Evolutionary conservation across 75 land plant species (phyloP), one percentile per base, ranked within the genome.

Genomic region (Selaginella moellendorffii): DNA sequence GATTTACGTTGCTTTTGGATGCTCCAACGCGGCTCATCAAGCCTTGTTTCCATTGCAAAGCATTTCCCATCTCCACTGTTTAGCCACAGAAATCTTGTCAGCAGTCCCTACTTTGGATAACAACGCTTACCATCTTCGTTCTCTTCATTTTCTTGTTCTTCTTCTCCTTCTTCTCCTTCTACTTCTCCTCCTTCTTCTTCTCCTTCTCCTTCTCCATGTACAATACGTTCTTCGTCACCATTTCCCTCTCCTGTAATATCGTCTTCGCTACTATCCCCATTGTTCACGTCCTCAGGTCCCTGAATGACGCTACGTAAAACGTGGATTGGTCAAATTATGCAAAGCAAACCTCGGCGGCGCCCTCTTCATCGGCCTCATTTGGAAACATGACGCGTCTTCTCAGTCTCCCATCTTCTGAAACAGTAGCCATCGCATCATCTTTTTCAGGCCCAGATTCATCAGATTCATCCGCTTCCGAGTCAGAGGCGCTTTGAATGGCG

Each of bases 21-120:
- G 53, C 28, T 25, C 69, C 54, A 25, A 80, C 69, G 53, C 80
- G 74, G 36, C 72, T 68, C n/a, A 76, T 14, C 73, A 90, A 74
- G 1, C 81, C 70, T 52, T 82, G 86, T 64, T 86, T 84, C 91
- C 91, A 90, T 63, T 85, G 83, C 42, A 85, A 73, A 24, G 73
- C 68, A 67, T 86, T 78, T 31, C 82, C 96, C 52, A 76, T 36
- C 54, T 26, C 62, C 27, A 25, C 74, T 36, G 46, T 14, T 5
- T 14, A 36, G 10, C 5, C 10, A 14, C 14, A 36, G 14, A n/a
- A 14, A 36, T 5, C 46, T 36, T 14, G 14, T 36, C 46, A 36
- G 46, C 46, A 5, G 14, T 36, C 5, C 5, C 46, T 5, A 36
- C 46, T 14, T 36, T 36, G 46, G 46, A 36, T 5, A 5, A 36